Evolutionary conservation across 495 filamentous ascomycete species (phyloP).

Genomic region (Penicillium robsamsonii): DNA sequence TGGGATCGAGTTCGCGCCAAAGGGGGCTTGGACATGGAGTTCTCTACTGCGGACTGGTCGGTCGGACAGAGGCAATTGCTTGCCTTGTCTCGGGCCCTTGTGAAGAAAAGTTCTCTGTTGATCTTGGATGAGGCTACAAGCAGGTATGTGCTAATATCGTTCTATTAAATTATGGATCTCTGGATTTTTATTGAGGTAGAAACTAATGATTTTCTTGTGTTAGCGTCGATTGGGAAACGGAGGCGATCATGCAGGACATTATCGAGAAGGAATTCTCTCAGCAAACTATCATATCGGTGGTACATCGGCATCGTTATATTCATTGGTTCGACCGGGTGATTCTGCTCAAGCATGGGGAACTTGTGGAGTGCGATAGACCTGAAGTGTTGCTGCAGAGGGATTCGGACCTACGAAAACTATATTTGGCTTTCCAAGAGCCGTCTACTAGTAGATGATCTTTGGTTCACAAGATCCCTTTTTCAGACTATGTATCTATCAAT

Average conservation of each 20-base stretch:
- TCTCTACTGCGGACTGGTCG: constrained; percentile 19
- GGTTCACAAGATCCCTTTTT: too few species aligned
- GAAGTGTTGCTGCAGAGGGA: neutral
- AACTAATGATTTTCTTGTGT: neutral
- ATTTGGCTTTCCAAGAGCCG: neutral
- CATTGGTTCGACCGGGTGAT: constrained; percentile 41
- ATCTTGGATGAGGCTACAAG: constrained; percentile 33
- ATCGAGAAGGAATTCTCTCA: constrained; percentile 33
- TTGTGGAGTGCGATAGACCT: neutral
- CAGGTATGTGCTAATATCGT: constrained; percentile 18
- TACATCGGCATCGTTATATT: constrained; percentile 44
- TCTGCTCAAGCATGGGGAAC: constrained; percentile 24
- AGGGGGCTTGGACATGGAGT: constrained; percentile 16
- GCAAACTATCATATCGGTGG: constrained; percentile 44
- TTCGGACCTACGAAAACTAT: neutral
- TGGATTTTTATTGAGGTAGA: constrained; percentile 5
- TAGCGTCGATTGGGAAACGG: constrained; percentile 30
- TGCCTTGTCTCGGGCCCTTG: too few species aligned
- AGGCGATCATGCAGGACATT: constrained; percentile 23
- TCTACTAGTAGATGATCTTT: neutral
- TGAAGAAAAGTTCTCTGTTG: constrained; percentile 12
- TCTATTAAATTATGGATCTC: constrained; percentile 2
- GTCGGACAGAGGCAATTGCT: constrained; percentile 26
- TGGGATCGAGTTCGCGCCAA: constrained; percentile 23
- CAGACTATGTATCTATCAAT: neutral